Conservation (phyloP, 2,329 filamentous ascomycete species). For the Aquanectria penicillioides region DNA sequence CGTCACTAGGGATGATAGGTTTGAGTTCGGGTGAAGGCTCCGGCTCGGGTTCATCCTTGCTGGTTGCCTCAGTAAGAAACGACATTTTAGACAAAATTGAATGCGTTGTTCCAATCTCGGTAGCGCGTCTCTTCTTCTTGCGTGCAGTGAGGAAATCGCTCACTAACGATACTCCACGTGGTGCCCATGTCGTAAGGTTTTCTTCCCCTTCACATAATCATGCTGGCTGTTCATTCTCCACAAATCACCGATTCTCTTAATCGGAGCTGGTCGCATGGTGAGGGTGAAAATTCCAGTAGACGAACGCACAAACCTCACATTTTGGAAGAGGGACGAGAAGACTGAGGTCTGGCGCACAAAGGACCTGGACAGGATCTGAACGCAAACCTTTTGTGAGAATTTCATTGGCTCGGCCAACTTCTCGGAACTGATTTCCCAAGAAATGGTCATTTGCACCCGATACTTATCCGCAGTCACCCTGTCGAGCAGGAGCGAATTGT, state of each 20-base stretch:
- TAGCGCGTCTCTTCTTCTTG: conserved; percentile 77
- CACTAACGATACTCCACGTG: conserved; percentile 90
- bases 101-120: conserved; percentile 82
- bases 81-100: conserved; percentile 69
- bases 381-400: conserved; percentile 82
- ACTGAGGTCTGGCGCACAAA: conserved; percentile 89
- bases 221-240: conserved; percentile 97
- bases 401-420: conserved; percentile 89
- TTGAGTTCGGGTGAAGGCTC: conserved; percentile 50
- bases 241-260: conserved; percentile 90
- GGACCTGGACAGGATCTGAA: conserved; percentile 85
- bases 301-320: conserved; percentile 85
- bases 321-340: conserved; percentile 87
- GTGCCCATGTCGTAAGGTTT: conserved; percentile 83
- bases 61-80: conserved; percentile 52
- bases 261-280: conserved; percentile 85
- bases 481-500: conserved; percentile 92
- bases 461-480: conserved; percentile 93
- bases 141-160: conserved; percentile 82
- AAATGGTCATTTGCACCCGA: conserved; percentile 85
- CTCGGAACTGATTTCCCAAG: conserved; percentile 86
- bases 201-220: conserved; percentile 97
- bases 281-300: conserved; percentile 88
- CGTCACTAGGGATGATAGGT: conserved; percentile 61
- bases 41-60: conserved; percentile 48